These are phyloP conservation scores for Williopsis jadinii DNA, from an alignment of 1,139 yeast species.

Conservation along the genomic window DNA sequence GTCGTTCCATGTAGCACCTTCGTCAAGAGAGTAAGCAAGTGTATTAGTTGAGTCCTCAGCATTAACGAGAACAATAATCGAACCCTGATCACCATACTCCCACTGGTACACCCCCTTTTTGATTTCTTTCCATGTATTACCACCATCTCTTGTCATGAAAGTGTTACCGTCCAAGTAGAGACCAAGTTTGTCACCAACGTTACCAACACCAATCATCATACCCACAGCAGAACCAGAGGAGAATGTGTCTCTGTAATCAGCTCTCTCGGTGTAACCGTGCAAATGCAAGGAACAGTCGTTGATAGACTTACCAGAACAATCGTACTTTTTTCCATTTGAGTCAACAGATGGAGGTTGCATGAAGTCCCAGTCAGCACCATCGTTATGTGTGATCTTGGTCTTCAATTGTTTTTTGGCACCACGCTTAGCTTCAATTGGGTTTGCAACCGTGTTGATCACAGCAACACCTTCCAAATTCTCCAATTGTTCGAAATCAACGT, in stretches of 20 bases:
- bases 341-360: conserved; percentile 65
- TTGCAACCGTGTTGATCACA: conserved; percentile 61
- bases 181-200: conserved; percentile 63
- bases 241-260: conserved; percentile 75
- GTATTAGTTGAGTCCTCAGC: conserved; percentile 52
- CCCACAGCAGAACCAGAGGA: conserved; percentile 92
- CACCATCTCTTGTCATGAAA: conserved; percentile 81
- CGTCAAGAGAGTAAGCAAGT: conserved; percentile 65
- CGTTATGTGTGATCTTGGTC: conserved; percentile 78
- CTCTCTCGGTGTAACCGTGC: conserved; percentile 87
- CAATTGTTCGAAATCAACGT: conserved; percentile 82
- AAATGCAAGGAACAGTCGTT: conserved; percentile 71
- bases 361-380: conserved; percentile 87
- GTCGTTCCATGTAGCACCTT: conserved; percentile 72
- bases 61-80: conserved; percentile 68
- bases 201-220: conserved; percentile 81
- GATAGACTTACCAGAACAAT: conserved; percentile 47
- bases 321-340: conserved; percentile 52
- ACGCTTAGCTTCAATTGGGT: conserved; percentile 37
- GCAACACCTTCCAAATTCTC: conserved; percentile 84
- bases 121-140: conserved; percentile 80
- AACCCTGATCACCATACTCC: conserved; percentile 98
- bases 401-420: conserved; percentile 49
- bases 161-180: conserved; percentile 53
- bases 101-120: conserved; percentile 73